A percentile compares a stretch with the other conserved stretches of the same genome.
Evolutionary conservation across 2,329 filamentous ascomycete species (phyloP).

Genomic region (Calonectria hawksworthii): DNA sequence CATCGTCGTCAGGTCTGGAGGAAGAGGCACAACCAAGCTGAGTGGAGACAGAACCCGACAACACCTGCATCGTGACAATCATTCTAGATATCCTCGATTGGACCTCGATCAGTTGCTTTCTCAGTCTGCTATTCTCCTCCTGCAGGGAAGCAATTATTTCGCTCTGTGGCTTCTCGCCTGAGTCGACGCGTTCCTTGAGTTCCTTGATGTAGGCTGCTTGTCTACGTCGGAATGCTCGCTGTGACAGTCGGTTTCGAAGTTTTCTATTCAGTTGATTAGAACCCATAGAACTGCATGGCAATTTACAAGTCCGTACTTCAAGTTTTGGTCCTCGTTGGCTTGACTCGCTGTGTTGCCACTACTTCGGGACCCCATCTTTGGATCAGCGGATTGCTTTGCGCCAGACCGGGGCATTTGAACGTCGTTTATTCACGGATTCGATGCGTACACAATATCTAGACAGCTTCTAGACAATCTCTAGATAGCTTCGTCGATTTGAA

Average conservation of each 20-base stretch:
- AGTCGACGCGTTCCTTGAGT: conserved; percentile 7
- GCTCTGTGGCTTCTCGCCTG: background rate
- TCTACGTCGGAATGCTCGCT: background rate
- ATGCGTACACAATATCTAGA: background rate
- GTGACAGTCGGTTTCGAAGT: background rate
- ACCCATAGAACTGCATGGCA: no score
- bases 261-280: background rate
- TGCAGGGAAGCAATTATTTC: background rate
- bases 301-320: background rate
- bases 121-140: background rate
- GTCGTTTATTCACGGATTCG: background rate
- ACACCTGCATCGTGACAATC: background rate
- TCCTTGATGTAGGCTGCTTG: conserved; percentile 1
- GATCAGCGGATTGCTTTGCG: background rate
- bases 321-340: background rate
- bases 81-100: background rate
- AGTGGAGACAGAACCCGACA: background rate
- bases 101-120: background rate
- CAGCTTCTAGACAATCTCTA: background rate
- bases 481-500: background rate
- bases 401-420: background rate
- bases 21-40: background rate
- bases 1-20: background rate
- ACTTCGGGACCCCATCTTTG: background rate
- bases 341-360: background rate